These are phyloP conservation scores for Chrysoporthe puriensis DNA, from an alignment of 2,329 filamentous ascomycete genomes.

Conservation along the genomic window DNA sequence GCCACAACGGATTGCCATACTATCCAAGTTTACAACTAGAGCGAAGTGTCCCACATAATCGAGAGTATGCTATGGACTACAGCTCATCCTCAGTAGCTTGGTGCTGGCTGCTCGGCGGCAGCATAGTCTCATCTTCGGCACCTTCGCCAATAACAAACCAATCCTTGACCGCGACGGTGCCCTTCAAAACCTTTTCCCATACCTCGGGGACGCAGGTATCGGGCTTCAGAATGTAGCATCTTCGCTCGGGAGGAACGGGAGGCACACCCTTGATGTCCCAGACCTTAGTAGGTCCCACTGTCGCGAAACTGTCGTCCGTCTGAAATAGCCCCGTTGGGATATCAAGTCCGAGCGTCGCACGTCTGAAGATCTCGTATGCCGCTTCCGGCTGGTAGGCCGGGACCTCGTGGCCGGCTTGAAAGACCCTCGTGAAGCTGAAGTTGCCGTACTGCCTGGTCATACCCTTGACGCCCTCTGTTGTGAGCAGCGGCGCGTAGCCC, in stretches of 20 bases:
- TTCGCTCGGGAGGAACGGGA: conserved; percentile 24
- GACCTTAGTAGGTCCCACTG: conserved; percentile 23
- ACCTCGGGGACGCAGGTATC: conserved; percentile 29
- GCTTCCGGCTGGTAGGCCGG: conserved; percentile 54
- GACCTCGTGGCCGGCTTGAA: conserved; percentile 61
- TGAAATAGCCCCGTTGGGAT: conserved; percentile 27
- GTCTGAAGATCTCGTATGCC: conserved; percentile 52
- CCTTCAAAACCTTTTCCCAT: conserved; percentile 29
- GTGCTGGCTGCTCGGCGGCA: neutral
- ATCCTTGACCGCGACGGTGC: conserved; percentile 29
- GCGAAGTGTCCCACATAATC: too few species aligned
- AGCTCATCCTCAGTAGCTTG: neutral
- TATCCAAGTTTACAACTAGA: too few species aligned
- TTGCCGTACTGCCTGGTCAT: conserved; percentile 71
- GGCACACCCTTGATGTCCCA: conserved; percentile 27
- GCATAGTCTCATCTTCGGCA: neutral
- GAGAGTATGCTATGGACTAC: neutral
- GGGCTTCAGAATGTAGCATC: conserved; percentile 31
- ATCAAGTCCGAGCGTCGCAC: conserved; percentile 38
- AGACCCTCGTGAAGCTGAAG: conserved; percentile 61
- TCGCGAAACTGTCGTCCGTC: conserved; percentile 20
- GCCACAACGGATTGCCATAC: too few species aligned
- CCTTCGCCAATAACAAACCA: conserved; percentile 30
- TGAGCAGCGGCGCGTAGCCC: conserved; percentile 65
- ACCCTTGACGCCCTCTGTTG: conserved; percentile 62